These are phyloP conservation scores for Phoma herbarum DNA, from an alignment of 2,329 filamentous ascomycete genomes.

Conservation along the genomic window DNA sequence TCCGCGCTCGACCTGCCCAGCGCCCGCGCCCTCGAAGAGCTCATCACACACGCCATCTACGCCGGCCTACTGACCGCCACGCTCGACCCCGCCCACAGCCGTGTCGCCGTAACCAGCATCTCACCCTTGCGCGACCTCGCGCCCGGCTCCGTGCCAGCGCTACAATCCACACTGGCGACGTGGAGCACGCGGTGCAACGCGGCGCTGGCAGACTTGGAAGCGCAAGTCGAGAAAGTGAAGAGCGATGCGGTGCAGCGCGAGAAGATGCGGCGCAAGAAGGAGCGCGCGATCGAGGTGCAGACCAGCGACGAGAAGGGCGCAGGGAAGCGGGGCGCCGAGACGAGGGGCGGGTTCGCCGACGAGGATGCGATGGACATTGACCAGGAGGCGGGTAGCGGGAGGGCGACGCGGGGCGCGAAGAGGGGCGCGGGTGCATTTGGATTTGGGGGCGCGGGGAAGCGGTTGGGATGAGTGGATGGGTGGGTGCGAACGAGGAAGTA, in stretches of 20 bases:
- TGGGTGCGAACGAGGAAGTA: too few relatives aligned
- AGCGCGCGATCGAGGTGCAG: slow-evolving; percentile 50
- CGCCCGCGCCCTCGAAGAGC: slow-evolving; percentile 77
- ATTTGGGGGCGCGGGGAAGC: slow-evolving; percentile 40
- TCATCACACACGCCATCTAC: slow-evolving; percentile 89
- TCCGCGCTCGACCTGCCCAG: slow-evolving; percentile 71
- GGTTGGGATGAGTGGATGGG: slow-evolving; percentile 29
- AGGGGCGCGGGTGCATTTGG: slow-evolving; percentile 39
- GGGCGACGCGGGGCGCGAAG: slow-evolving; percentile 41
- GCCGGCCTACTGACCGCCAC: slow-evolving; percentile 81
- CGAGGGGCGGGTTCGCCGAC: slow-evolving; percentile 28
- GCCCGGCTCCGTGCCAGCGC: slow-evolving; percentile 73
- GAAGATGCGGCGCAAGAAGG: slow-evolving; percentile 54
- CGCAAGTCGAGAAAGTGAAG: slow-evolving; percentile 74
- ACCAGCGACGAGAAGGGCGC: slow-evolving; percentile 39
- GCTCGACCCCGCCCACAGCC: slow-evolving; percentile 78
- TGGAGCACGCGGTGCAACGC: slow-evolving; percentile 83
- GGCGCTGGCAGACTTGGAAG: slow-evolving; percentile 78
- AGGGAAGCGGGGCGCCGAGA: slow-evolving; percentile 32
- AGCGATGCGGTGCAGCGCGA: slow-evolving; percentile 52
- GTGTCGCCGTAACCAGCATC: slow-evolving; percentile 80
- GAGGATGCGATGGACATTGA: slow-evolving; percentile 52
- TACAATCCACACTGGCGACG: slow-evolving; percentile 72
- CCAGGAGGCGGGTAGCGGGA: slow-evolving; percentile 41
- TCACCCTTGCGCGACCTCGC: slow-evolving; percentile 86